Percentiles rank a stretch among this genome's conserved stretches.
Conservation (phyloP, 2,329 filamentous ascomycete species). For the Penicillium fuscoglaucum region DNA sequence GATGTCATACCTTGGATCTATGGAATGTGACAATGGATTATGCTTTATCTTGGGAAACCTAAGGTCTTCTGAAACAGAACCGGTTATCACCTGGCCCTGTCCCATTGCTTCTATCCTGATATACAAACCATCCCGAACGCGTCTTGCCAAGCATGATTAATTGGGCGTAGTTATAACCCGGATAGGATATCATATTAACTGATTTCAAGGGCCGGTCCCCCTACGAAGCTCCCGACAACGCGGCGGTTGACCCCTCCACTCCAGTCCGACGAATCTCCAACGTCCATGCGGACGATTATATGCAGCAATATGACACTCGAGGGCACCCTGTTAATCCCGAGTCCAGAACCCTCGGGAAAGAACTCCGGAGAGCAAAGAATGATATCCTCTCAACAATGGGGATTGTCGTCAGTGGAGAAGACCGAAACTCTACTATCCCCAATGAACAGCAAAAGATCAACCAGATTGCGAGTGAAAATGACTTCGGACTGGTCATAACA, state of each 20-base stretch:
- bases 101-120: neutral
- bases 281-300: conserved; percentile 44
- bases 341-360: conserved; percentile 42
- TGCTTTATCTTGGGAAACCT: neutral
- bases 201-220: conserved; percentile 46
- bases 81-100: neutral
- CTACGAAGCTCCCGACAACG: conserved; percentile 44
- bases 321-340: conserved; percentile 49
- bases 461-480: conserved; percentile 44
- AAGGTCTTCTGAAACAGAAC: neutral
- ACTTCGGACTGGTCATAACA: conserved; percentile 44
- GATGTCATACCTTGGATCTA: neutral
- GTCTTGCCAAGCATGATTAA: neutral
- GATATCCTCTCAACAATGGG: conserved; percentile 53
- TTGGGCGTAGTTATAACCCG: neutral
- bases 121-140: neutral
- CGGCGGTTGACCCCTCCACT: conserved; percentile 21
- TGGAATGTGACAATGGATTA: neutral
- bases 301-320: conserved; percentile 50
- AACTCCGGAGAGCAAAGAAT: conserved; percentile 51
- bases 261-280: conserved; percentile 27
- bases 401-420: conserved; percentile 47
- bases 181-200: conserved; percentile 21
- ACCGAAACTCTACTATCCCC: conserved; percentile 36
- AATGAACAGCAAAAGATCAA: conserved; percentile 43